These are phyloP conservation scores for Pleurotus tuoliensis DNA, from an alignment of 768 basidiomycete genomes.

Conservation along the genomic window DNA sequence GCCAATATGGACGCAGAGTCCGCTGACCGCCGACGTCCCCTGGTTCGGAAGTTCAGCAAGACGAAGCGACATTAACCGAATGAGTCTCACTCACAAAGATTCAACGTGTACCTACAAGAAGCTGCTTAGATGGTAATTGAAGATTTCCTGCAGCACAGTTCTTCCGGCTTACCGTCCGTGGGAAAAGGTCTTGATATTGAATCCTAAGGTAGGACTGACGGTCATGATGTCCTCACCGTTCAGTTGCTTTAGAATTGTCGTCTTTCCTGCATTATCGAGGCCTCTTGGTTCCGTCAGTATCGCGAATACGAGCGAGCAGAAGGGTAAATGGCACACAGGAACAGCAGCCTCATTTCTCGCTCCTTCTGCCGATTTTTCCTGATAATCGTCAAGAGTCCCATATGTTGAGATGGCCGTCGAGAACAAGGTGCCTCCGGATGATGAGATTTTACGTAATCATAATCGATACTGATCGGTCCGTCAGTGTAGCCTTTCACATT, in stretches of 20 bases:
- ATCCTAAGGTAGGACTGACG: constrained; percentile 93
- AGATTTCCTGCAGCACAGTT: constrained; percentile 12
- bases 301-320: not conserved
- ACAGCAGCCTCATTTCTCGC: constrained; percentile 93
- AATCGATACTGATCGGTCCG: not conserved
- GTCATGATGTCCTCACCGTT: constrained; percentile 87
- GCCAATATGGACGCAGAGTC: constrained; percentile 95
- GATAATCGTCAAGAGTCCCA: constrained; percentile 97
- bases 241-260: constrained; percentile 93
- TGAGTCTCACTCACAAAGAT: constrained; percentile 57
- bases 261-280: constrained; percentile 98
- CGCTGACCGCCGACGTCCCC: constrained; percentile 99
- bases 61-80: constrained; percentile 12
- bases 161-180: constrained; percentile 72
- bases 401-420: constrained; percentile 20
- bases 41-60: constrained; percentile 25
- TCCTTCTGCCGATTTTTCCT: constrained; percentile 94
- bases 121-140: constrained; percentile 16
- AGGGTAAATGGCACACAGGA: constrained; percentile 57
- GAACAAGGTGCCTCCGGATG: too few species aligned
- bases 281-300: constrained; percentile 51
- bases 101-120: constrained; percentile 63
- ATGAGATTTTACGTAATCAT: too few species aligned
- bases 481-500: not conserved
- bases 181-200: constrained; percentile 97